Evolutionary conservation across 2,329 filamentous ascomycete genomes (phyloP).

Genomic region (Cephalotrichum gorgonifer): DNA sequence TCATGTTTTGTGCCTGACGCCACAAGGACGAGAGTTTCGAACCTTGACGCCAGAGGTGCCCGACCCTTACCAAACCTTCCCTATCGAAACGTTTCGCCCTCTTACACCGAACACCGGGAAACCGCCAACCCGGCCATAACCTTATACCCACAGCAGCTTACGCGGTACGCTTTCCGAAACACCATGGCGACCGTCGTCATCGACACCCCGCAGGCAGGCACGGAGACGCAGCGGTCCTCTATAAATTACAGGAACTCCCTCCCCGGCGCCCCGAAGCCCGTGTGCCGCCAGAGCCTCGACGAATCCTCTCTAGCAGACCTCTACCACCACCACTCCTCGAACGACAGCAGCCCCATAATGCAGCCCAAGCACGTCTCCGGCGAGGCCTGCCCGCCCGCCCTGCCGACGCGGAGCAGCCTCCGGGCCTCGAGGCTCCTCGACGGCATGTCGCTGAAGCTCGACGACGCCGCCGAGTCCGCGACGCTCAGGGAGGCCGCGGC

Average conservation of each 20-base stretch:
- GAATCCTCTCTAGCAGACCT: slow-evolving; percentile 9
- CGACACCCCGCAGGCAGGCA: neutral
- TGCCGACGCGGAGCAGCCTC: slow-evolving; percentile 33
- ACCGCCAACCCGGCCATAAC: too few species aligned
- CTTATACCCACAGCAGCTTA: too few species aligned
- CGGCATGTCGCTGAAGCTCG: slow-evolving; percentile 21
- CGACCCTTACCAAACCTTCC: neutral
- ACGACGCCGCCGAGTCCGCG: slow-evolving; percentile 16
- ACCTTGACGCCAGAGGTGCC: neutral
- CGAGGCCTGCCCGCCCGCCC: slow-evolving; percentile 19
- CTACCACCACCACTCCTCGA: slow-evolving; percentile 6
- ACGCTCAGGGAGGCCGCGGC: slow-evolving; percentile 10
- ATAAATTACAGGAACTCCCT: slow-evolving; percentile 6
- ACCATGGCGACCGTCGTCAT: neutral
- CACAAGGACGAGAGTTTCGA: neutral
- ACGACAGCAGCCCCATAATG: slow-evolving; percentile 4
- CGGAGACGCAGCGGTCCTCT: neutral
- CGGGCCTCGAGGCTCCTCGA: slow-evolving; percentile 31
- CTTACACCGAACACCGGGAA: too few species aligned
- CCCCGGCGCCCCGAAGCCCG: slow-evolving; percentile 5
- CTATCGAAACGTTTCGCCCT: too few species aligned
- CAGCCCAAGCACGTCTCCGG: slow-evolving; percentile 6
- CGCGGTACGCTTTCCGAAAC: neutral
- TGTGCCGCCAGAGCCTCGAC: slow-evolving; percentile 3
- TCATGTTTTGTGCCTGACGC: neutral